A percentile compares a stretch with the other conserved stretches of the same genome.
These are phyloP conservation scores for Aspergillus fumigatus DNA, from an alignment of 2,329 filamentous ascomycete species.

Conservation along the genomic window DNA sequence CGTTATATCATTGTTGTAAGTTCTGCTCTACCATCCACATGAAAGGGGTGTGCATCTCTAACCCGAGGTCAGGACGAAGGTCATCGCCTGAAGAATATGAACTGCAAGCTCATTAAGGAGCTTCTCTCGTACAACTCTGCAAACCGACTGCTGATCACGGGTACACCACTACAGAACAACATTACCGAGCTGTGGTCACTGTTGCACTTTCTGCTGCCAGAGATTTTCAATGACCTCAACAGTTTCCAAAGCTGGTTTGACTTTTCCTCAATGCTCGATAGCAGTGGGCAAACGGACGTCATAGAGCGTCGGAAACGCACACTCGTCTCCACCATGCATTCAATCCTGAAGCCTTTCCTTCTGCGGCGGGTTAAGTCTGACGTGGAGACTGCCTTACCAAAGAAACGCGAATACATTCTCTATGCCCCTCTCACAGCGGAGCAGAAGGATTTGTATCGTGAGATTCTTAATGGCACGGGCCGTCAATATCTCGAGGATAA, in stretches of 20 bases:
- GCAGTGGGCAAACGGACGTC: conserved; percentile 71
- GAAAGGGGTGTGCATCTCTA: conserved; percentile 5
- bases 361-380: conserved; percentile 87
- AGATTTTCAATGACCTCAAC: conserved; percentile 88
- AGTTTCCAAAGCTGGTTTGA: conserved; percentile 97
- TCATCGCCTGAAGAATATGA: conserved; percentile 94
- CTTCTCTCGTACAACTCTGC: conserved; percentile 84
- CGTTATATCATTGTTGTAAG: conserved; percentile 89
- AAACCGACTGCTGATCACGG: conserved; percentile 86
- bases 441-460: conserved; percentile 85
- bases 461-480: conserved; percentile 74
- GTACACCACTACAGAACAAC: conserved; percentile 93
- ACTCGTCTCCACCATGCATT: conserved; percentile 81
- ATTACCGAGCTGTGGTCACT: conserved; percentile 92
- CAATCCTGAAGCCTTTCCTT: conserved; percentile 86
- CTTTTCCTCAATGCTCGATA: conserved; percentile 86
- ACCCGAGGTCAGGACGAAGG: conserved; percentile 68
- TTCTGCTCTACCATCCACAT: background rate
- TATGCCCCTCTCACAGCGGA: conserved; percentile 89
- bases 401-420: conserved; percentile 93
- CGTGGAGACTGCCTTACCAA: conserved; percentile 84
- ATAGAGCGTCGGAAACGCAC: conserved; percentile 73
- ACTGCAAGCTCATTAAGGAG: conserved; percentile 85
- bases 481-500: conserved; percentile 48
- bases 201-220: conserved; percentile 85